Conservation (phyloP, 441 rosid species). For the Croton setiger region DNA sequence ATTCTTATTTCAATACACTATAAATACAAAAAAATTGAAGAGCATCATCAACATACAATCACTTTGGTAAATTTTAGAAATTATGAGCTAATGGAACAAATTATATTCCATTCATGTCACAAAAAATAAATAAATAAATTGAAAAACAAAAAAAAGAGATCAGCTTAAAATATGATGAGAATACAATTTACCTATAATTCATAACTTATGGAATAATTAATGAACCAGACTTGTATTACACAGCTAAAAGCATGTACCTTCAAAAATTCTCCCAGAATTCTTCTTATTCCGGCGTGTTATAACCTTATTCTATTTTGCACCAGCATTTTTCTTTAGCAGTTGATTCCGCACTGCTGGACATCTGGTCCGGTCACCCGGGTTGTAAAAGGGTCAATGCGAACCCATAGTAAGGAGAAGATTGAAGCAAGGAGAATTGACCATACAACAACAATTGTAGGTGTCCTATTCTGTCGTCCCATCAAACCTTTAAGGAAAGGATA, state of each 20-base stretch:
- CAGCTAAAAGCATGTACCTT: conserved; percentile 19
- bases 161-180: not conserved
- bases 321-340: conserved; percentile 44
- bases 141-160: not conserved
- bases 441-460: conserved; percentile 95
- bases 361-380: conserved; percentile 85
- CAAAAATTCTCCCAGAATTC: conserved; percentile 12
- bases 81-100: not conserved
- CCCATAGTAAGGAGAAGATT: conserved; percentile 98
- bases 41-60: not conserved
- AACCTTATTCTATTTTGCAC: not conserved
- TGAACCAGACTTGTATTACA: not conserved
- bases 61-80: conserved; percentile 1
- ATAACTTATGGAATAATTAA: not conserved
- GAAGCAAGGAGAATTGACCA: conserved; percentile 98
- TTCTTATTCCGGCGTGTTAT: not conserved
- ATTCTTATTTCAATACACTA: no score
- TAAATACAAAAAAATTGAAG: not conserved
- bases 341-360: conserved; percentile 77
- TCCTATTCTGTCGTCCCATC: conserved; percentile 97
- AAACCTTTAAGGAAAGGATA: conserved; percentile 99
- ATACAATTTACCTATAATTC: not conserved
- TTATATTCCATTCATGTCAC: not conserved
- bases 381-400: conserved; percentile 91
- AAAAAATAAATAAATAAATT: not conserved